Evolutionary conservation across 345 rosid genomes (phyloP).

Genomic region (Microcos paniculata): DNA sequence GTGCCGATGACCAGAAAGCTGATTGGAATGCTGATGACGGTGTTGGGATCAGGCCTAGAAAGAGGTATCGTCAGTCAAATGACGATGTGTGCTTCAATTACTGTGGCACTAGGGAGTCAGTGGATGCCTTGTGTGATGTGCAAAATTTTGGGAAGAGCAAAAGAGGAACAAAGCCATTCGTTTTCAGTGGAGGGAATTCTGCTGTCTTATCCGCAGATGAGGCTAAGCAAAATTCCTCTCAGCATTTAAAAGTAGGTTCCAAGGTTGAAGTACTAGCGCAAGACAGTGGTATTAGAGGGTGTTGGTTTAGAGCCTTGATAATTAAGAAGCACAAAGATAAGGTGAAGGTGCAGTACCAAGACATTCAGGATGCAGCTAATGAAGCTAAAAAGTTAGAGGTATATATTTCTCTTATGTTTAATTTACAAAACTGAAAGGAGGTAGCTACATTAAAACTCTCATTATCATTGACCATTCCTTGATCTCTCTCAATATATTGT

Average conservation of each 20-base stretch:
- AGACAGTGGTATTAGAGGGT: conserved; percentile 87
- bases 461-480: neutral
- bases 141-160: conserved; percentile 17
- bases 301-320: conserved; percentile 75
- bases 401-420: neutral
- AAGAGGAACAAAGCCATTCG: conserved; percentile 13
- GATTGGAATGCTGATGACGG: conserved; percentile 28
- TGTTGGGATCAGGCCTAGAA: conserved; percentile 34
- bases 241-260: conserved; percentile 50
- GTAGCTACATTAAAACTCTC: neutral
- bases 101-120: conserved; percentile 20
- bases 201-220: conserved; percentile 15
- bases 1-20: conserved; percentile 17
- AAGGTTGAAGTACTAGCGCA: conserved; percentile 70
- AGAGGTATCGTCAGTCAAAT: conserved; percentile 7
- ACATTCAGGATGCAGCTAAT: conserved; percentile 62
- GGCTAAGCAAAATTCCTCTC: conserved; percentile 20
- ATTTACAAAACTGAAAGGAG: neutral
- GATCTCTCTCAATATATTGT: neutral
- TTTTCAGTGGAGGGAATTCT: conserved; percentile 21
- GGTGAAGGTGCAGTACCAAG: conserved; percentile 79
- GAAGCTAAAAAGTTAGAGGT: conserved; percentile 73
- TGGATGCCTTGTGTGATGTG: conserved; percentile 9
- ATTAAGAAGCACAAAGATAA: conserved; percentile 59
- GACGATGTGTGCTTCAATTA: conserved; percentile 7